Evolutionary conservation across 306 rosid species (phyloP), one percentile per base, ranked within the genome.

Genomic region (Vigna unguiculata): DNA sequence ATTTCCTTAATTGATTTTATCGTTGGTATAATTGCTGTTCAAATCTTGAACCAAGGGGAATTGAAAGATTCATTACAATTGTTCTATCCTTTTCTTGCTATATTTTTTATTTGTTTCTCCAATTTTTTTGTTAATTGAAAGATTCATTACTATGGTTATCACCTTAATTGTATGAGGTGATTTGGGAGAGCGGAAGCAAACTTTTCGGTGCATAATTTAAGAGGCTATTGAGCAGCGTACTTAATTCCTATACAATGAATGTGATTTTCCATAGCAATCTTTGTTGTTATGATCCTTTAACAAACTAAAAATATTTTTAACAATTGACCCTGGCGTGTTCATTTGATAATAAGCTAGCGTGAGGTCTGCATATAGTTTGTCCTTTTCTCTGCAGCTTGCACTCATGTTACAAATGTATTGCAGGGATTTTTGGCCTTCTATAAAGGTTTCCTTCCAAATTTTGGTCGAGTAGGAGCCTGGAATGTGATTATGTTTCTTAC

Each of bases 341-440:
- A n/a, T 71, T 45, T 68, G 77, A 54, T 70, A 54, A 21, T 9
- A 65, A 46, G 4, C 46, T 58, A 59, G 25, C 46, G 7, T 24
- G 51, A 36, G 46, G 28, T 55, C 12, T 74, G 49, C 45, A n/a
- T 53, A 14, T 14, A 58, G 72, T 45, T 82, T 46, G 49, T 43
- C 69, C 40, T 60, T 43, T 41, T 43, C 53, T 12, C 20, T 36
- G 49, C 48, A 63, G 68, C 71, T 41, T 41, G 46, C 69, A 72
- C 69, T 82, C 20, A 64, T 63, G 65, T 55, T 67, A 65, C 54
- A 46, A 74, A 52, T 72, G 55, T 85, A 59, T 62, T 82, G 86
- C 98, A 96, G 99, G 99, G 99, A 69, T 71, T 91, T 80, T 72
- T 82, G 32, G 99, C 99, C 87, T 96, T 96, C 71, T 96, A 96